Conservation (phyloP, 2,329 filamentous ascomycete genomes). For the Westerdykella ornata region DNA sequence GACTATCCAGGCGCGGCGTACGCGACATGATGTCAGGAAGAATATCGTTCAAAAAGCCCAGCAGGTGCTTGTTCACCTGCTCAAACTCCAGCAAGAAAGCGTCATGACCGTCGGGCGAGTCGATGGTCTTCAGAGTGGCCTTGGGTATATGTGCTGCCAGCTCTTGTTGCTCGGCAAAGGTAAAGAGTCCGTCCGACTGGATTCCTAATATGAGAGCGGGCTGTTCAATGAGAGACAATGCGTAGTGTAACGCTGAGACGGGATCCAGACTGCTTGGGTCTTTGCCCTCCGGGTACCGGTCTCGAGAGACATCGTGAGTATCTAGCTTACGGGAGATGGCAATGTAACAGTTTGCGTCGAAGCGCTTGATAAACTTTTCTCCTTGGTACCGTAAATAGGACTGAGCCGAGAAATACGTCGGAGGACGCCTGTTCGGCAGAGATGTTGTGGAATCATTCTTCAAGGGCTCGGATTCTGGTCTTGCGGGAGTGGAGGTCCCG, state of each 20-base stretch:
- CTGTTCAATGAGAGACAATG: slow-evolving; percentile 76
- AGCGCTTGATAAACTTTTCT: slow-evolving; percentile 91
- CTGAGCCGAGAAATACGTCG: slow-evolving; percentile 95
- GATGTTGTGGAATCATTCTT: slow-evolving; percentile 8
- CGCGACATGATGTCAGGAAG: slow-evolving; percentile 80
- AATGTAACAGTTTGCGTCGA: slow-evolving; percentile 98
- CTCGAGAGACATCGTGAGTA: slow-evolving; percentile 87
- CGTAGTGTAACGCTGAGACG: slow-evolving; percentile 55
- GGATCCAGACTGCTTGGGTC: slow-evolving; percentile 41
- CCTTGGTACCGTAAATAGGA: slow-evolving; percentile 97
- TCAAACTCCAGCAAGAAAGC: slow-evolving; percentile 95
- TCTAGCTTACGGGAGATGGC: slow-evolving; percentile 97
- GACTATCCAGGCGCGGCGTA: slow-evolving; percentile 39
- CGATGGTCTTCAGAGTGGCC: slow-evolving; percentile 74
- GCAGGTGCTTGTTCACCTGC: slow-evolving; percentile 84
- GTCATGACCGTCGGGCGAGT: slow-evolving; percentile 92
- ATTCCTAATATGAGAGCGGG: slow-evolving; percentile 89
- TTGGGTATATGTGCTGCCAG: slow-evolving; percentile 74
- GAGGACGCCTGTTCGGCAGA: slow-evolving; percentile 38
- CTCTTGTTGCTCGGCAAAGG: slow-evolving; percentile 93
- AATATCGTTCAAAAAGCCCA: slow-evolving; percentile 74
- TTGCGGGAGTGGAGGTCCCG: slow-evolving; percentile 22
- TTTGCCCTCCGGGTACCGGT: slow-evolving; percentile 47
- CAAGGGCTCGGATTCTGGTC: slow-evolving; percentile 10
- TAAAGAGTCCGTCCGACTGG: slow-evolving; percentile 92